Base-by-base conservation (phyloP, 208 protist genomes). In the Acanthamoeba sp. region DNA sequence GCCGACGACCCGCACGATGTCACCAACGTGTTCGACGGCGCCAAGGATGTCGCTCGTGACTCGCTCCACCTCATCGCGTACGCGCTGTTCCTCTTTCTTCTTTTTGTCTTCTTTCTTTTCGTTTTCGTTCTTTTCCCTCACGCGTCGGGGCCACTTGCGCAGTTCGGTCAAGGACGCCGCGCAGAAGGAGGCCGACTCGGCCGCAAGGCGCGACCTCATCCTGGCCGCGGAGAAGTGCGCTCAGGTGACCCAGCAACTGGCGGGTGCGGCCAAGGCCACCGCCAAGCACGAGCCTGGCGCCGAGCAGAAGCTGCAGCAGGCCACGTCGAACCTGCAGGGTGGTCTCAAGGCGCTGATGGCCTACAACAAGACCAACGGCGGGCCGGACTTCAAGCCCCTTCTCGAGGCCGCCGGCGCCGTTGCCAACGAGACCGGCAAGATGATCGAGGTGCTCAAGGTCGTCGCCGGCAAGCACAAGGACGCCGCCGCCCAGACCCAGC, bases 291-390 rank as follows among this genome's bases (percentile, higher is more conserved):
- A 93, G 66, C 64, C 89, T 5, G 89, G 89, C 48, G 62, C 62
- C 52, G 89, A 93, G 71, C 42, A 82, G 66, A 93, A 93, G 52
- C 66, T 93, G 29, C 62, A 76, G 45, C 48, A 50, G 90, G 12
- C 62, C n/a, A 87, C 52, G 29, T 24, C 34, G 29, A 27, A 40
- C 66, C 89, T 84, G 34, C 89, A 93, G 66, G 57, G 38, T 29
- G 62, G 62, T 38, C 85, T 93, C 71, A 76, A 93, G 71, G 89
- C 89, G 22, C 48, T 93, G 27, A 50, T 93, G 36, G 64, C 57
- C 57, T 93, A 93, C 89, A 80, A 82, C 40, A 93, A 93, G 89
- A 93, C 89, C 32, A 93, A 93, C 50, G 89, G 89, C 40, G 89
- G 66, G 12, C 59, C 66, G 24, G 89, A 93, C 71, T 93, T 93